phyloP scores from a whole-genome alignment of 352 stramenopile genomes.

The Elongisporangium undulatum region DNA sequence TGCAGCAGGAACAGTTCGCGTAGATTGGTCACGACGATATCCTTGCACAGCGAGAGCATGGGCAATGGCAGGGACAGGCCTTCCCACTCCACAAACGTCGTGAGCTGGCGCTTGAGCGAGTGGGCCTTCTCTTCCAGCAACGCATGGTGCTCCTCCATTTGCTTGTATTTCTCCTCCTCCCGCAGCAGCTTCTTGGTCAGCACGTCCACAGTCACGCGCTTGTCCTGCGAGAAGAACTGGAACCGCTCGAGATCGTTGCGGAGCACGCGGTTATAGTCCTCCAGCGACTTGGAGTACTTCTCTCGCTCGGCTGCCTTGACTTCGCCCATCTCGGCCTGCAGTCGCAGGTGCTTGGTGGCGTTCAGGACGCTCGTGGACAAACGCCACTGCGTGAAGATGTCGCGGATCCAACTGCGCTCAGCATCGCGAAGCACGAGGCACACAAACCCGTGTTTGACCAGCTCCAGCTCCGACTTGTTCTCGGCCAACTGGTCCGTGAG shows the following conservation, averaged over 20 bases:
- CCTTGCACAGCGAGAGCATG: conserved; percentile 48
- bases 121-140: conserved; percentile 44
- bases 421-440: conserved; percentile 37
- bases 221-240: conserved; percentile 78
- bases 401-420: conserved; percentile 38
- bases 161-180: conserved; percentile 56
- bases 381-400: conserved; percentile 41
- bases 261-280: conserved; percentile 71
- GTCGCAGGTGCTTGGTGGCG: conserved; percentile 33
- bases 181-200: conserved; percentile 70
- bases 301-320: conserved; percentile 50
- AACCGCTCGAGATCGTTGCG: conserved; percentile 68
- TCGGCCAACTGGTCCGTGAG: conserved; percentile 39
- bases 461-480: conserved; percentile 42
- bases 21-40: conserved; percentile 41
- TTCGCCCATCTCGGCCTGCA: conserved; percentile 54
- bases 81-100: conserved; percentile 54
- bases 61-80: conserved; percentile 32
- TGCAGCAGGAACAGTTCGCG: conserved; percentile 48
- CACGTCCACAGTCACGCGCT: conserved; percentile 68
- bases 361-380: conserved; percentile 25
- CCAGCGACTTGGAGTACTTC: conserved; percentile 56
- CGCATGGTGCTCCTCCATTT: conserved; percentile 58
- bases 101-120: conserved; percentile 36
- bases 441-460: conserved; percentile 72